Evolutionary conservation across 331 rosid species (phyloP).

Genomic region (Spiraea crenata): DNA sequence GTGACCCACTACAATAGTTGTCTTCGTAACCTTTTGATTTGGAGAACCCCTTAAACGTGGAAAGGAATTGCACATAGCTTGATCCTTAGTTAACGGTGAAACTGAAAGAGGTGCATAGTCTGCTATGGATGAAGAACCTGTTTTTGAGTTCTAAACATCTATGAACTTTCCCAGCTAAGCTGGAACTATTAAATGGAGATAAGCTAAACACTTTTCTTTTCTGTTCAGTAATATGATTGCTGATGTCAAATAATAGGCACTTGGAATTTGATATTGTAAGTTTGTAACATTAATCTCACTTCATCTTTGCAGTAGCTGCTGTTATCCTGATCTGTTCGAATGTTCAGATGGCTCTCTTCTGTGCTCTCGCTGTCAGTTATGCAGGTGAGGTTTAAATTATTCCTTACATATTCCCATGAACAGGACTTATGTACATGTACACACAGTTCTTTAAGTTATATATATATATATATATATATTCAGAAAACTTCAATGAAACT

Average conservation of each 20-base stretch:
- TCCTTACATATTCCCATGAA: not conserved
- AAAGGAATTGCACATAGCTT: no score
- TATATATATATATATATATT: no score
- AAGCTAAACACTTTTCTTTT: not conserved
- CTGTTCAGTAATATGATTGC: not conserved
- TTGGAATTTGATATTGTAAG: conserved; percentile 8
- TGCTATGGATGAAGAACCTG: not conserved
- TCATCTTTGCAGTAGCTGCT: conserved; percentile 62
- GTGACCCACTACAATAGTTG: not conserved
- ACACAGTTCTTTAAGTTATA: not conserved
- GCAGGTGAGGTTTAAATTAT: conserved; percentile 40
- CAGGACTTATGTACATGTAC: not conserved
- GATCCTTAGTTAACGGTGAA: not conserved
- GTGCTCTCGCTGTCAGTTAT: conserved; percentile 67
- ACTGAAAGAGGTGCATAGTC: not conserved
- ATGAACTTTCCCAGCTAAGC: not conserved
- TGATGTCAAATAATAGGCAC: not conserved
- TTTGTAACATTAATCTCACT: conserved; percentile 12
- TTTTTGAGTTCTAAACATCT: not conserved
- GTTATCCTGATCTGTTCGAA: conserved; percentile 60
- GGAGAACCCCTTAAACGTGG: not conserved
- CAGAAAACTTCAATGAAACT: not conserved
- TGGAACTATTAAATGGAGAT: not conserved
- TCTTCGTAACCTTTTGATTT: not conserved
- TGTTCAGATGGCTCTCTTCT: conserved; percentile 88